phyloP scores from a whole-genome alignment of 2,329 filamentous ascomycete species.

The Calonectria pseudoreteaudii region DNA sequence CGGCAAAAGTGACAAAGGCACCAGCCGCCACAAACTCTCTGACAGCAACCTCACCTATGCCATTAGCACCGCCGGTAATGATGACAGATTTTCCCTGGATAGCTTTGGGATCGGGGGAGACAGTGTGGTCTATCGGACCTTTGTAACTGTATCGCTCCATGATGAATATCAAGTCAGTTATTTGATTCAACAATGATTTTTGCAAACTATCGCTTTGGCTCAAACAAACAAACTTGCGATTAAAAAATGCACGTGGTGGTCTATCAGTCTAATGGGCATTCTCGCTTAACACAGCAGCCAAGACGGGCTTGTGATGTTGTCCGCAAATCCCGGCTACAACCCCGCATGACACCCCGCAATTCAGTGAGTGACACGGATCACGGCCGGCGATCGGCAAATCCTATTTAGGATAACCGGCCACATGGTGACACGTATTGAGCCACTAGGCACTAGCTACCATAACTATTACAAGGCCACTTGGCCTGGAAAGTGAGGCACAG shows the following conservation, averaged over 20 bases:
- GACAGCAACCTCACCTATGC: constrained; percentile 53
- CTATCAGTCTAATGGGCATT: no score
- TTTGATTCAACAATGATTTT: neutral
- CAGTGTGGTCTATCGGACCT: constrained; percentile 35
- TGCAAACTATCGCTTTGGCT: neutral
- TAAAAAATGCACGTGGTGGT: no score
- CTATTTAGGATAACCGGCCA: neutral
- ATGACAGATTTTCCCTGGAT: constrained; percentile 58
- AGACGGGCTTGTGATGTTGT: neutral
- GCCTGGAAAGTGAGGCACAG: neutral
- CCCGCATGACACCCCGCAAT: neutral
- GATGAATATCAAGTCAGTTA: neutral
- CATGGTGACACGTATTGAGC: neutral
- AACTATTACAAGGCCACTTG: neutral
- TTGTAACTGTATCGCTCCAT: constrained; percentile 33
- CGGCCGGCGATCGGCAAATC: neutral
- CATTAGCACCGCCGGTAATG: constrained; percentile 60
- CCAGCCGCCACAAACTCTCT: constrained; percentile 50
- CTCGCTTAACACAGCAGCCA: neutral
- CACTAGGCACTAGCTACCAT: neutral
- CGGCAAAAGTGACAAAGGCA: constrained; percentile 56
- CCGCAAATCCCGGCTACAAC: neutral
- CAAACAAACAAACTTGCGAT: neutral
- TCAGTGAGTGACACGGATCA: neutral
- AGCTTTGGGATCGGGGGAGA: constrained; percentile 8